Conservation (phyloP, 768 basidiomycete species). For the Tulasnella sp. region DNA sequence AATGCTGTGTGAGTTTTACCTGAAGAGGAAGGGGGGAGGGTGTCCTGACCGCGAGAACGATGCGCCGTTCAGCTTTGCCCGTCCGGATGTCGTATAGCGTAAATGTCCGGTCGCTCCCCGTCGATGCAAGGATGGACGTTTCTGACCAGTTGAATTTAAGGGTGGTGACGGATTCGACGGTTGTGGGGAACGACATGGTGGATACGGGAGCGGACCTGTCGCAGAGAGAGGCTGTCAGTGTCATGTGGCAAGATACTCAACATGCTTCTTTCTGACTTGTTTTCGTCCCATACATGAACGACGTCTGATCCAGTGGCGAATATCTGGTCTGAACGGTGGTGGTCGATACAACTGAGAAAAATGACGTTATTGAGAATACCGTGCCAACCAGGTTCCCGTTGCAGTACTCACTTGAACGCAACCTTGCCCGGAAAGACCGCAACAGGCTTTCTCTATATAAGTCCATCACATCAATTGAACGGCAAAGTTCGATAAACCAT, state of each 20-base stretch:
- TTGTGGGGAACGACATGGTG: slow-evolving; percentile 74
- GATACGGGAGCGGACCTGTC: slow-evolving; percentile 70
- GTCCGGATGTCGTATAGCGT: slow-evolving; percentile 94
- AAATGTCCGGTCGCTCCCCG: slow-evolving; percentile 91
- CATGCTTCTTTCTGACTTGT: too few species aligned
- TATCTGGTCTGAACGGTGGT: slow-evolving; percentile 75
- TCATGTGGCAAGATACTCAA: too few species aligned
- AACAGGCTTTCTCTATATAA: slow-evolving; percentile 41
- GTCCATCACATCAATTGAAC: not conserved
- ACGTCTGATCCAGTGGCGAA: slow-evolving; percentile 90
- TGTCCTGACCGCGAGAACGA: slow-evolving; percentile 59
- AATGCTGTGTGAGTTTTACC: not conserved
- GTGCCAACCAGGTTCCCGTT: too few species aligned
- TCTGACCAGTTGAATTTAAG: slow-evolving; percentile 93
- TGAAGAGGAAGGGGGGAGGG: not conserved
- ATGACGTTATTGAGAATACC: not conserved
- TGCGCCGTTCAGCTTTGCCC: slow-evolving; percentile 83
- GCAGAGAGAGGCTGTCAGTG: too few species aligned
- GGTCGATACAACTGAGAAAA: slow-evolving; percentile 67
- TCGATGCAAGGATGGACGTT: slow-evolving; percentile 84
- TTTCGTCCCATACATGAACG: slow-evolving; percentile 98
- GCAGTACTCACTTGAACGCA: slow-evolving; percentile 66
- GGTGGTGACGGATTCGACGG: slow-evolving; percentile 76
- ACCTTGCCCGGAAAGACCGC: slow-evolving; percentile 74
- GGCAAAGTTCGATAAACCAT: not conserved